Conservation (phyloP, 2,329 filamentous ascomycete species). For the Penicillium sp. region DNA sequence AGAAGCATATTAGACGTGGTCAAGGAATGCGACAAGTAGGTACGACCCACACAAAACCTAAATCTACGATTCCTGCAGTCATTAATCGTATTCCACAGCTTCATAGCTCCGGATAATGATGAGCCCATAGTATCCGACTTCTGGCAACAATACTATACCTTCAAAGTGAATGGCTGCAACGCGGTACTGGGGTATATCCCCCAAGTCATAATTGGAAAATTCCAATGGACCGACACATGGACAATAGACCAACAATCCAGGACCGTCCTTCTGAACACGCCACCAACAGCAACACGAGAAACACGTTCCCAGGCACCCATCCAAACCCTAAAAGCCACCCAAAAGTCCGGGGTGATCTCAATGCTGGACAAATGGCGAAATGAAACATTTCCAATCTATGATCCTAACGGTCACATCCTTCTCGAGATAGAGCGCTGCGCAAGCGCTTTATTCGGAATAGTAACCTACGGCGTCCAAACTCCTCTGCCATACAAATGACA, state of each 20-base stretch:
- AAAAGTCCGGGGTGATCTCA: not conserved
- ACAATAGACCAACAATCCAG: not conserved
- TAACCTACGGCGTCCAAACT: constrained; percentile 6
- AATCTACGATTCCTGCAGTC: not conserved
- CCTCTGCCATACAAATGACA: not conserved
- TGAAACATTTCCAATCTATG: not conserved
- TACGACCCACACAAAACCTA: not conserved
- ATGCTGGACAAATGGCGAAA: constrained; percentile 1
- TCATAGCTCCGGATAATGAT: not conserved
- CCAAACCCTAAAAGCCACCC: not conserved
- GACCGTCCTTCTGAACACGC: not conserved
- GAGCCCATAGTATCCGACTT: not conserved
- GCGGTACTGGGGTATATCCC: not conserved
- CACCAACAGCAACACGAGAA: not conserved
- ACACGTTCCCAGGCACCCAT: not conserved
- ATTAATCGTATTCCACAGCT: not conserved
- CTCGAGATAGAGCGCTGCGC: constrained; percentile 1
- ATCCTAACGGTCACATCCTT: not conserved
- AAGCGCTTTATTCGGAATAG: not conserved
- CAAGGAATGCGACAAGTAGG: constrained; percentile 8
- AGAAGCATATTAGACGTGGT: not conserved
- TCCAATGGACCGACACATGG: not conserved
- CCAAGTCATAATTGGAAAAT: not conserved
- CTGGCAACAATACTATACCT: not conserved
- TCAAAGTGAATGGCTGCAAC: not conserved